Evolutionary conservation across 208 protist species (phyloP), one percentile per base, ranked within the genome.

Genomic region (Acanthamoeba sp.): DNA sequence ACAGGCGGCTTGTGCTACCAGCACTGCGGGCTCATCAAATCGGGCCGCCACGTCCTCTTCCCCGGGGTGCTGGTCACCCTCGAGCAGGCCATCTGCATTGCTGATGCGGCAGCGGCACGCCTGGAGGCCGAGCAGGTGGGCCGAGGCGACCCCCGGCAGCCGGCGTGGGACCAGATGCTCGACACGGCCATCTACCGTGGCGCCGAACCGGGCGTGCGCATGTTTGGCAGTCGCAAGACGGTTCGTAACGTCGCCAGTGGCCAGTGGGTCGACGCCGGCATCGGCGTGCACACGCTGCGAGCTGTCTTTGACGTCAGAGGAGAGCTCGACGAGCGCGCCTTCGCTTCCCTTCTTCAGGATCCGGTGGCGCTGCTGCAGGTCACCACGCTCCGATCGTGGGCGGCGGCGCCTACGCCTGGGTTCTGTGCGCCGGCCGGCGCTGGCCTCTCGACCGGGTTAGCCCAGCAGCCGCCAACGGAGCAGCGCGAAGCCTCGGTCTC

Each of bases 161-260:
- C 29, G 78, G 36, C 78, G 50, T 91, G 85, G 85, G 12, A 62
- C 36, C 22, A 91, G 42, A 91, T 91, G 85, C n/a, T 91, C 34
- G 85, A 91, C 38, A 40, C 24, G 22, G 55, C 48, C 14, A 32
- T 91, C 85, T 91, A 91, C n/a, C n/a, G n/a, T 16, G 85, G 85
- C 27, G 27, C 50, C 55, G 36, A 36, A 16, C 85, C 85, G 3
- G 85, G 85, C n/a, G n/a, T 91, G 85, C 45, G 85, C 22, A 76
- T 91, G 85, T 48, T 91, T 64, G 85, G 85, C 85, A 91, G 85
- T 52, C 14, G 48, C 20, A 91, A 91, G 55, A 91, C 85, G 1
- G 9, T 20, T 6, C 32, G 42, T 32, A 48, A 55, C 24, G 22
- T 34, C 24, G 57, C 57, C 2, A 2, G 85, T 6, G 29, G 38